Evolutionary conservation across 73 alveolate species (phyloP).

Genomic region (Loxodes magnus): DNA sequence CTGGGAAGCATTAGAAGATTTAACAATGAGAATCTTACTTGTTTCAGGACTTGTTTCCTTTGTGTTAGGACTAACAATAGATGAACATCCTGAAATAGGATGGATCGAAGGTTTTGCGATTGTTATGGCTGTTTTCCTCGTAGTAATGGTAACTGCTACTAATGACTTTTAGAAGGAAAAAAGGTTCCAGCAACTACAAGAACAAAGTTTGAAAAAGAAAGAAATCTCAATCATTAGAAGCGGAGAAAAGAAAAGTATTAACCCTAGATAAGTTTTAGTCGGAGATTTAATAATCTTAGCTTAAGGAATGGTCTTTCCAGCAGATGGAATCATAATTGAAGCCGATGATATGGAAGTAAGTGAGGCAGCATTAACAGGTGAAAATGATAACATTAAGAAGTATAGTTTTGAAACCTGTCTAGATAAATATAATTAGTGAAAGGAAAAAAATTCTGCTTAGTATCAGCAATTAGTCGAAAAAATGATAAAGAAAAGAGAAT

Average conservation of each 20-base stretch:
- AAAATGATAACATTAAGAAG: constrained; percentile 59
- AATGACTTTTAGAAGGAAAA: constrained; percentile 52
- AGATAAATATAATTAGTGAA: too few species aligned
- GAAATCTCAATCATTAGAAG: constrained; percentile 40
- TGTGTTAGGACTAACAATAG: constrained; percentile 51
- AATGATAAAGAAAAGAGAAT: too few species aligned
- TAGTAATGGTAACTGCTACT: constrained; percentile 50
- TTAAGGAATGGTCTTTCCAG: constrained; percentile 74
- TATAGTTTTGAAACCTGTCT: constrained; percentile 13
- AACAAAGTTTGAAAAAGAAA: constrained; percentile 12
- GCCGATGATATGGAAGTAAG: constrained; percentile 67
- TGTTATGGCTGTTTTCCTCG: constrained; percentile 54
- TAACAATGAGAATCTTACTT: constrained; percentile 50
- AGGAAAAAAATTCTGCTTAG: too few species aligned
- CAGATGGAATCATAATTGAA: constrained; percentile 46
- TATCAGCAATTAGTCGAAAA: too few species aligned
- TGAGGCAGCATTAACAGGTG: constrained; percentile 91
- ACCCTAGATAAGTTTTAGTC: constrained; percentile 43
- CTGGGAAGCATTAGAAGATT: constrained; percentile 55
- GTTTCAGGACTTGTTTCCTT: constrained; percentile 60
- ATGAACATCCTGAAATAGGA: constrained; percentile 45
- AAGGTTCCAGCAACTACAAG: constrained; percentile 24
- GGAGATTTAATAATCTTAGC: constrained; percentile 54
- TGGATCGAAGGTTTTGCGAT: constrained; percentile 86
- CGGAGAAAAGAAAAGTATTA: constrained; percentile 32